Conservation (phyloP, 2,329 filamentous ascomycete species). For the Fusarium sp. region DNA sequence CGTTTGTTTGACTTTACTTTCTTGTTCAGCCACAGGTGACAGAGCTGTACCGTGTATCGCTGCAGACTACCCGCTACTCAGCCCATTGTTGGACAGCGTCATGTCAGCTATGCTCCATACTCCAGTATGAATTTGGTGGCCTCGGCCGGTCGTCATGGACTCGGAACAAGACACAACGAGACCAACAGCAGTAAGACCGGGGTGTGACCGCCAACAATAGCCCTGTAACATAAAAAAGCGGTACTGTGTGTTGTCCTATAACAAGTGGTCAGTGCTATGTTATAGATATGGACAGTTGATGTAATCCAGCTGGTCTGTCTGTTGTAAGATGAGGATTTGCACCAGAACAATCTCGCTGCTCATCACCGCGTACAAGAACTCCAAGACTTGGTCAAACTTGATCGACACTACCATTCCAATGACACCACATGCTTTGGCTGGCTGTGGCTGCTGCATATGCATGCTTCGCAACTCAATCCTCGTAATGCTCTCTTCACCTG, state of each 20-base stretch:
- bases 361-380: constrained; percentile 22
- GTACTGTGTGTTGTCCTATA: constrained; percentile 3
- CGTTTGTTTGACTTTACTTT: constrained; percentile 12
- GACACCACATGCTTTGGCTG: constrained; percentile 21
- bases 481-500: constrained; percentile 1
- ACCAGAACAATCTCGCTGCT: constrained; percentile 24
- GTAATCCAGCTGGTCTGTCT: neutral
- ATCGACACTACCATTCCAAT: constrained; percentile 24
- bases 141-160: constrained; percentile 21
- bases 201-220: constrained; percentile 14
- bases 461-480: constrained; percentile 21
- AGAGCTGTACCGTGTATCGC: constrained; percentile 20
- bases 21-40: constrained; percentile 2
- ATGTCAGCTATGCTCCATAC: constrained; percentile 24
- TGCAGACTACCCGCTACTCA: constrained; percentile 22
- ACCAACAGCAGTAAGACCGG: constrained; percentile 13
- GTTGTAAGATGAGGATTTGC: constrained; percentile 32
- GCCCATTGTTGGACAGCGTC: constrained; percentile 30
- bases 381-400: constrained; percentile 39
- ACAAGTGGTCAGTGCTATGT: constrained; percentile 6
- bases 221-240: constrained; percentile 27
- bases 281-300: constrained; percentile 1
- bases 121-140: constrained; percentile 4
- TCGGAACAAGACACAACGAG: constrained; percentile 16
- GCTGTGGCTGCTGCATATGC: constrained; percentile 11